phyloP scores from a whole-genome alignment of 2,329 filamentous ascomycete genomes.

The Keithomyces neogunnii region DNA sequence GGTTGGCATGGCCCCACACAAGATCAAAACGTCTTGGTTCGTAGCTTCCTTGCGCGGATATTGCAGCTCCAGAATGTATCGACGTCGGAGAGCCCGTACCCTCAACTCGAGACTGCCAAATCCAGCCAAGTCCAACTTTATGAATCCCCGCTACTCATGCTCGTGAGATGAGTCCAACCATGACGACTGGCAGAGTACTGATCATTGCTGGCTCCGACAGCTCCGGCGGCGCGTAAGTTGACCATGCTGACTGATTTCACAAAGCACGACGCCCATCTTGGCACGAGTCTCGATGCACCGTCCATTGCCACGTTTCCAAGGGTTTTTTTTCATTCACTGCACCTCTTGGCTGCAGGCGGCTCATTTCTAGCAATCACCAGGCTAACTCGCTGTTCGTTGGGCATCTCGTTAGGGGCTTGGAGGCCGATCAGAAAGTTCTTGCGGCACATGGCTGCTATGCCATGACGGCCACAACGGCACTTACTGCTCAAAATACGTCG shows the following conservation, averaged over 20 bases:
- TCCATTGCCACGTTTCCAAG: too few species aligned
- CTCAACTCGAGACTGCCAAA: not conserved
- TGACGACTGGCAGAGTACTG: slow-evolving; percentile 49
- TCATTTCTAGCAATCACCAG: not conserved
- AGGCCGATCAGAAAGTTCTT: slow-evolving; percentile 93
- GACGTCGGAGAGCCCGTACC: not conserved
- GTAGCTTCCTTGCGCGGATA: too few species aligned
- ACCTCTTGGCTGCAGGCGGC: not conserved
- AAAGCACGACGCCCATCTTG: not conserved
- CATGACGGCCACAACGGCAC: slow-evolving; percentile 88
- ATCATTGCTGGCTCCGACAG: slow-evolving; percentile 85
- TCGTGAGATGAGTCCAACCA: slow-evolving; percentile 11
- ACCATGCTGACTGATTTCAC: not conserved
- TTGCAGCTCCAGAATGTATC: not conserved
- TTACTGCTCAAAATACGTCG: slow-evolving; percentile 92
- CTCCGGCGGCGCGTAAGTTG: slow-evolving; percentile 72
- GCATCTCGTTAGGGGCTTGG: slow-evolving; percentile 59
- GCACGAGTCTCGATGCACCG: too few species aligned
- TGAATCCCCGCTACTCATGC: not conserved
- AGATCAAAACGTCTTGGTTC: not conserved
- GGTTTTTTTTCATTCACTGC: not conserved
- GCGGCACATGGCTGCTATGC: slow-evolving; percentile 89
- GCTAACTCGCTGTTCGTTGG: not conserved
- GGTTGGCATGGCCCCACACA: not conserved
- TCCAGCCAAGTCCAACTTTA: not conserved